Percentiles rank a stretch among this genome's conserved stretches.
These are phyloP conservation scores for Diaporthe vexans DNA, from an alignment of 2,329 filamentous ascomycete species.

Conservation along the genomic window DNA sequence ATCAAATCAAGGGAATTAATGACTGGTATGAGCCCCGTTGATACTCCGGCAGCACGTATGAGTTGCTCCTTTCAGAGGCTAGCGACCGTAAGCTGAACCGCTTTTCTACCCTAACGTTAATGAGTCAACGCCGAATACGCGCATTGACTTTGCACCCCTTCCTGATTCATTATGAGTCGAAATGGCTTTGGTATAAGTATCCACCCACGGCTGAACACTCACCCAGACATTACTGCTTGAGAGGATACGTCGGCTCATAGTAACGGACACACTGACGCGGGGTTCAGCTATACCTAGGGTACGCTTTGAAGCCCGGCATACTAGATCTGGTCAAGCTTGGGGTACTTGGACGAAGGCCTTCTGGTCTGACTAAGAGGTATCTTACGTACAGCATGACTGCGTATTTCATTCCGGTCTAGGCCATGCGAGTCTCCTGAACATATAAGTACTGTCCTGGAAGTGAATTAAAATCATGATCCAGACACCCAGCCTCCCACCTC, in stretches of 20 bases:
- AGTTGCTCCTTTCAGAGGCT: no score
- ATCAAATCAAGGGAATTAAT: no score
- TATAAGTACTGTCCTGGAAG: not conserved
- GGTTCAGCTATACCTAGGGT: not conserved
- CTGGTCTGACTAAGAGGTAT: constrained; percentile 12
- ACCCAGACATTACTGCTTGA: no score
- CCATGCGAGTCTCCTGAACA: not conserved
- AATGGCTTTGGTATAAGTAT: not conserved
- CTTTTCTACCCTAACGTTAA: not conserved
- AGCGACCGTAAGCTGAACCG: no score
- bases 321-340: constrained; percentile 8
- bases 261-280: not conserved
- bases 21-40: no score
- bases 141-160: not conserved
- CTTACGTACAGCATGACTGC: no score
- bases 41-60: no score
- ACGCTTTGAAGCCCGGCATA: not conserved
- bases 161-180: no score
- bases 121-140: not conserved
- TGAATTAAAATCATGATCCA: not conserved
- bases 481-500: not conserved
- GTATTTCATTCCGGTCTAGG: not conserved
- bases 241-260: no score
- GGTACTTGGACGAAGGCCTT: not conserved
- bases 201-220: no score